Base-by-base conservation (phyloP, 768 basidiomycete genomes). In the Mycena galericulata region DNA sequence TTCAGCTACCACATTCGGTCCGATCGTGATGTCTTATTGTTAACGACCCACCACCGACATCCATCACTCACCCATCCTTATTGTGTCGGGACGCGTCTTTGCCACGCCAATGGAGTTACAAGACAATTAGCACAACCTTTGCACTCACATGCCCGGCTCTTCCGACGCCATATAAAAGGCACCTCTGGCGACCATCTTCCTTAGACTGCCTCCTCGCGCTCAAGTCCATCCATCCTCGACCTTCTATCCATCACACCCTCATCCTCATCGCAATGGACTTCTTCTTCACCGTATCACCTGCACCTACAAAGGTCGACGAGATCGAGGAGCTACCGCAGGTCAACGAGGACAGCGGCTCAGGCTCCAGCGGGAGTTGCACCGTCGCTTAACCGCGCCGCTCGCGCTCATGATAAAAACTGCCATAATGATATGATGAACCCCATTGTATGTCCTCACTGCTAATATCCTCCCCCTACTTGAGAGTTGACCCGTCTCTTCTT, bases 21-120 rank as follows among this genome's bases (percentile, higher is more conserved):
- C 41, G 65, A 67, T 67, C 65, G 49, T 66, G 65, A 66, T 67
- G 11, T 30, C 65, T 61, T 67, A 61, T 67, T 67, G 59, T 67
- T 67, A 32, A 45, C 17, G 20, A 41, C n/a, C n/a, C 15, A 53
- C 50, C n/a, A 45, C 62, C 62, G 53, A 36, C 18, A 30, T 14
- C 20, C 55, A 34, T 54, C 34, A 40, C 2, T 60, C 49, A 24
- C 60, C 8, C 14, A 14, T 6, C 34, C 14, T 14, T 67, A 67
- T 67, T 67, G 65, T 67, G 58, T 67, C 32, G 17, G 40, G 20
- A 29, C 27, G 30, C 26, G 27, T 57, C 45, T 58, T 59, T 32
- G 17, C 20, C 50, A 1, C 11, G 50, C 57, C 20, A 61, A 67
- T 55, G 58, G 59, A 41, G 53, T 34, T 56, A 55, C 51, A 61